Conservation (phyloP, 257 asterid species). For the Verbena officinalis region DNA sequence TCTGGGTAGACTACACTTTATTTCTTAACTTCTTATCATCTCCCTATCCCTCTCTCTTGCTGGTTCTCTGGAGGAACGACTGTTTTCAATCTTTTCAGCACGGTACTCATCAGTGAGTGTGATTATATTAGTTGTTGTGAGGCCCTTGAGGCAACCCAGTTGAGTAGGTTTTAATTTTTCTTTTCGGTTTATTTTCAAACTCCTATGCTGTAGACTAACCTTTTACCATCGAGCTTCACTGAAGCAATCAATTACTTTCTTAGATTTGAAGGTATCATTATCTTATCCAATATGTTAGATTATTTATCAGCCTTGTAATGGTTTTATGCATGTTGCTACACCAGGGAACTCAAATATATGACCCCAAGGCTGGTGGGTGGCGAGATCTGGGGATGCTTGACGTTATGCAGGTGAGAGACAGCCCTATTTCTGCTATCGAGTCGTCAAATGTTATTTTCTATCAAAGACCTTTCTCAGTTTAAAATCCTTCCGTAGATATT, state of each 20-base stretch:
- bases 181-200: neutral
- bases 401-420: constrained; percentile 85
- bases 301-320: constrained; percentile 21
- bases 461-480: constrained; percentile 29
- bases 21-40: constrained; percentile 18
- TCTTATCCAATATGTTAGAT: constrained; percentile 1
- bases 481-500: constrained; percentile 63
- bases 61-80: neutral
- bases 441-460: constrained; percentile 21
- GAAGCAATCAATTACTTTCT: constrained; percentile 23
- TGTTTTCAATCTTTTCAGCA: neutral
- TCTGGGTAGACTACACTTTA: constrained; percentile 1
- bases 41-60: constrained; percentile 2
- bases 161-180: constrained; percentile 4
- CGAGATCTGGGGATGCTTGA: constrained; percentile 99
- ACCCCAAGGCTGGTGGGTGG: constrained; percentile 99
- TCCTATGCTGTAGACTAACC: constrained; percentile 4
- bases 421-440: constrained; percentile 21
- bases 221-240: constrained; percentile 17
- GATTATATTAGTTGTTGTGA: constrained; percentile 12
- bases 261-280: constrained; percentile 2
- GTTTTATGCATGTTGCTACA: constrained; percentile 34
- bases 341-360: constrained; percentile 99
- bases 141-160: constrained; percentile 3
- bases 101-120: neutral